Conservation (phyloP, 495 filamentous ascomycete species). For the Extremus antarcticus region DNA sequence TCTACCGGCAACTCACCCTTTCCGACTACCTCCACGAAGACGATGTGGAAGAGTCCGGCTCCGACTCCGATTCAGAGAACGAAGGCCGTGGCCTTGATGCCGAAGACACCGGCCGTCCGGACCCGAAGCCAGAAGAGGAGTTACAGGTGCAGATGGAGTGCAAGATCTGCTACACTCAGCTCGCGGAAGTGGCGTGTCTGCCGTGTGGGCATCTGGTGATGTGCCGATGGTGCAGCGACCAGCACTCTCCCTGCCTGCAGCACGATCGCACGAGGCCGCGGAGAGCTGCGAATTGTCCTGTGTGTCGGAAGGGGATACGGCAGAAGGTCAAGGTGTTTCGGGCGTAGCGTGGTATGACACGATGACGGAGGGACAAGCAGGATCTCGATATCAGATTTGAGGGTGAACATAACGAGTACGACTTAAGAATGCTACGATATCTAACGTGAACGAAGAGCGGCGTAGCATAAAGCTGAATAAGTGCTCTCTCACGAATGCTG, state of each 20-base stretch:
- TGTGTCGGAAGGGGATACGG: constrained; percentile 28
- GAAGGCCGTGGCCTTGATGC: constrained; percentile 14
- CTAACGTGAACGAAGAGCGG: no score
- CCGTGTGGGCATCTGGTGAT: constrained; percentile 49
- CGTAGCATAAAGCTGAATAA: no score
- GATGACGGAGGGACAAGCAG: no score
- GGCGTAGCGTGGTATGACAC: no score
- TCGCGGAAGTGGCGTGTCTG: constrained; percentile 42
- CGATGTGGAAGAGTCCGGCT: neutral
- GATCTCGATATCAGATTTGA: no score
- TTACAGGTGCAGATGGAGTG: constrained; percentile 44
- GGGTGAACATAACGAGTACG: no score
- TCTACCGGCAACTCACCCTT: constrained; percentile 4
- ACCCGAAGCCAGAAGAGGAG: constrained; percentile 36
- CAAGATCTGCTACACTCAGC: constrained; percentile 44
- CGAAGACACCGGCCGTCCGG: constrained; percentile 33
- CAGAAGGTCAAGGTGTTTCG: constrained; percentile 20
- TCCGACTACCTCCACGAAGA: neutral
- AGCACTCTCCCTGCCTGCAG: constrained; percentile 19
- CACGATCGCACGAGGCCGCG: constrained; percentile 24
- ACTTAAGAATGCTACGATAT: no score
- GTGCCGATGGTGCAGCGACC: constrained; percentile 36
- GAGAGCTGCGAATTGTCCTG: constrained; percentile 25
- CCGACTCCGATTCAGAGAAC: neutral
- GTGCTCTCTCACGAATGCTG: no score